Percentiles rank a stretch among this genome's conserved stretches.
phyloP scores from a whole-genome alignment of 2,329 filamentous ascomycete genomes.

The Kalaharituber pfeilii region DNA sequence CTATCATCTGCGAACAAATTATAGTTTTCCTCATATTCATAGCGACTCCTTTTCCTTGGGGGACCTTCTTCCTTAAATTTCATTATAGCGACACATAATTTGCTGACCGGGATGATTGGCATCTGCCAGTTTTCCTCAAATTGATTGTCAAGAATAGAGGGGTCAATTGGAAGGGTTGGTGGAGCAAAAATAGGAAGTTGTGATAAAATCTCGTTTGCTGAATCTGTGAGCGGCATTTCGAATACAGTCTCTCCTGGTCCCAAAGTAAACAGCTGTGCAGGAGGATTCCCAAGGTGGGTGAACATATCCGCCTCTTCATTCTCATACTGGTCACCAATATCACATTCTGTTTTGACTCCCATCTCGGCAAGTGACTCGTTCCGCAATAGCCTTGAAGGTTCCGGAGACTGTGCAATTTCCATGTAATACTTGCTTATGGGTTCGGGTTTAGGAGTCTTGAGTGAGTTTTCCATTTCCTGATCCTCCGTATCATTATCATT shows the following conservation, averaged over 20 bases:
- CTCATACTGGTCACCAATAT: slow-evolving; percentile 25
- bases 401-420: slow-evolving; percentile 36
- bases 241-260: slow-evolving; percentile 68
- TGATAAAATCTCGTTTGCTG: slow-evolving; percentile 57
- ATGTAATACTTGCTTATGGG: slow-evolving; percentile 17
- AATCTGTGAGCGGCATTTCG: slow-evolving; percentile 53
- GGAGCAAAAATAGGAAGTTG: slow-evolving; percentile 67
- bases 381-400: slow-evolving; percentile 25
- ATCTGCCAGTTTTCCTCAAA: slow-evolving; percentile 57
- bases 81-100: slow-evolving; percentile 68
- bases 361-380: slow-evolving; percentile 1
- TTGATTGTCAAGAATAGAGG: slow-evolving; percentile 40
- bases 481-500: neutral
- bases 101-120: slow-evolving; percentile 67
- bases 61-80: slow-evolving; percentile 48
- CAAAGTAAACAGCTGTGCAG: slow-evolving; percentile 69
- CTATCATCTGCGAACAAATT: slow-evolving; percentile 40
- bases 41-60: slow-evolving; percentile 63
- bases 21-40: slow-evolving; percentile 41
- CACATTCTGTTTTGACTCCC: slow-evolving; percentile 25
- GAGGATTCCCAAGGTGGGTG: slow-evolving; percentile 30
- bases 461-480: neutral
- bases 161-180: slow-evolving; percentile 35
- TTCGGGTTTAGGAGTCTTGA: neutral
- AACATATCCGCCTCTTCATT: slow-evolving; percentile 26